Base-by-base conservation (phyloP, 495 filamentous ascomycete genomes). In the Staphylotrichum tortipilum region DNA sequence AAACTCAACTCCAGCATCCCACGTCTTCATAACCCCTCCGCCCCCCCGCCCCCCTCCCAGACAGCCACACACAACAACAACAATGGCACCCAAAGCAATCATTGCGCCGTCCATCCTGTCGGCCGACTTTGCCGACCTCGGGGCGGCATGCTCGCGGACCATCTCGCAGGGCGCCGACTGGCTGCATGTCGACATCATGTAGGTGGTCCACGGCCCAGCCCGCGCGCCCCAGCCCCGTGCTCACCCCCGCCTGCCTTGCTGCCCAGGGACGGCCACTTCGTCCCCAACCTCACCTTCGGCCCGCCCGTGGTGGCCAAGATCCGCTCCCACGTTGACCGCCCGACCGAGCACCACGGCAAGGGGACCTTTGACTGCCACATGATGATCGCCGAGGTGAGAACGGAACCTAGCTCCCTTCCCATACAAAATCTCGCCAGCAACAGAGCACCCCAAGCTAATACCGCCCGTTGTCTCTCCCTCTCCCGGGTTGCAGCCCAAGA, bases 331-430 rank as follows among this genome's bases (percentile, higher is more conserved):
- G 89, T 98, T 47, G 81, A 83, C 36, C 56, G 55, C 45, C 73
- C 76, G 17, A 56, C 59, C 22, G 59, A 67, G 47, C 59, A 72
- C 30, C 67, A 80, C 55, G 86, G 84, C 4, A 84, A 80, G 59
- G 92, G 92, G 21, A 95, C 92, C 23, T 98, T 98, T 60, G 92
- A 98, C 69, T 98, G 92, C 78, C 92, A 98, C 67, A 97, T 98
- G 94, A 98, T 98, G 92, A 94, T 98, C 59, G 82, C 85, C 58
- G 92, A 98, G 86, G 89, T 92, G n/a, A n/a, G n/a, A n/a, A n/a
- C n/a, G n/a, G n/a, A 76, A 37, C 52, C 8, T 36, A 22, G n/a
- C 15, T 48, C 39, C 8, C 50, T 28, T 31, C 7, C 41, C n/a
- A 11, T 34, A 11, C 26, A n/a, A n/a, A n/a, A n/a, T n/a, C n/a